phyloP scores from a whole-genome alignment of 768 basidiomycete genomes.

The Mycena sanguinolenta region DNA sequence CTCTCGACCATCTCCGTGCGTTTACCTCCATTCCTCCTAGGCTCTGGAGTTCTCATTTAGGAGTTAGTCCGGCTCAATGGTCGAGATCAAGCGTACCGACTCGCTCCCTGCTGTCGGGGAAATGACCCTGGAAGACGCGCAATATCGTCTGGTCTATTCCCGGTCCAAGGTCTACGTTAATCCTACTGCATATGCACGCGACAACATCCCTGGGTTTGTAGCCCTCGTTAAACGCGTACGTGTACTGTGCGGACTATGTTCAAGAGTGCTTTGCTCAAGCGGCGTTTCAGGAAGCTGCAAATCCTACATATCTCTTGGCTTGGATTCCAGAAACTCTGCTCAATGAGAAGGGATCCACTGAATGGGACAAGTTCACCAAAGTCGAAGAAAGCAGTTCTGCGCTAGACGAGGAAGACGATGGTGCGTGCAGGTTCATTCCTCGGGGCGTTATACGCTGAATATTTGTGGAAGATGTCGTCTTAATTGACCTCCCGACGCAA shows the following conservation, averaged over 20 bases:
- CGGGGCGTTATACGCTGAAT: constrained; percentile 17
- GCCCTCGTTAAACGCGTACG: constrained; percentile 90
- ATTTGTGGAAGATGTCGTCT: constrained; percentile 69
- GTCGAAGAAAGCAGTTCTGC: constrained; percentile 78
- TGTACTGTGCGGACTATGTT: constrained; percentile 36
- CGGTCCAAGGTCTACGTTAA: constrained; percentile 97
- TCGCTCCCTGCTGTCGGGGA: constrained; percentile 39
- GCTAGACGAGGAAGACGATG: constrained; percentile 78
- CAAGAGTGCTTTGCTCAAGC: constrained; percentile 14
- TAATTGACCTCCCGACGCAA: constrained; percentile 87
- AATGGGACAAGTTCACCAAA: constrained; percentile 92
- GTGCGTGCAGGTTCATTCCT: constrained; percentile 52
- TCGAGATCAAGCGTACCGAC: constrained; percentile 73
- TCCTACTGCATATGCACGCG: constrained; percentile 90
- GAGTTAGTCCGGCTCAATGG: constrained; percentile 73
- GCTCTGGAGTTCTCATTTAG: constrained; percentile 23
- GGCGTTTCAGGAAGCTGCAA: constrained; percentile 72
- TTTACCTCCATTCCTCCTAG: constrained; percentile 28
- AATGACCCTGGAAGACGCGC: constrained; percentile 63
- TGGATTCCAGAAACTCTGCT: constrained; percentile 94
- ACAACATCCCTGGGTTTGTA: constrained; percentile 95
- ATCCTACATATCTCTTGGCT: constrained; percentile 84
- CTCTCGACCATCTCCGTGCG: constrained; percentile 65
- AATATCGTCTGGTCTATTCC: constrained; percentile 84
- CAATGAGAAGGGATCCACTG: constrained; percentile 83